Percentiles rank a stretch among this genome's conserved stretches.
Conservation (phyloP, 495 filamentous ascomycete genomes). For the Tuber borchii region DNA sequence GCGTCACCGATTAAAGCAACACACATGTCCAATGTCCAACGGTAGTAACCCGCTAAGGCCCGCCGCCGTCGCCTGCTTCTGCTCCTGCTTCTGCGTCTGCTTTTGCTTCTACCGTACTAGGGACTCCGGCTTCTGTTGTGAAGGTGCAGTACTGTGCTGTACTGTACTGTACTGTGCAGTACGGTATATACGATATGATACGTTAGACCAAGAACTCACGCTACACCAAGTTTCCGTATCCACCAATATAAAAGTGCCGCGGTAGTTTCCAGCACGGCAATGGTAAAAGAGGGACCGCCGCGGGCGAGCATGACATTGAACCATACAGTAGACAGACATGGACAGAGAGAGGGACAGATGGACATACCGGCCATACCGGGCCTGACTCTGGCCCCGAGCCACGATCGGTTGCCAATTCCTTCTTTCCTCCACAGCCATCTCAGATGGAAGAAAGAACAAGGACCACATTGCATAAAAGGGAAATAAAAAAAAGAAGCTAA, state of each 20-base stretch:
- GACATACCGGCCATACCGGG: neutral
- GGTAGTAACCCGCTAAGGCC: neutral
- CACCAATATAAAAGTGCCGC: neutral
- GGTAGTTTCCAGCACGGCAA: neutral
- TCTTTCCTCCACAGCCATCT: neutral
- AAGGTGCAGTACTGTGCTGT: neutral
- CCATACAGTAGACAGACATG: neutral
- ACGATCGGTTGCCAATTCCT: neutral
- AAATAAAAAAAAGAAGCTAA: neutral
- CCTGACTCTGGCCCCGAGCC: neutral
- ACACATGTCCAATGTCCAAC: neutral
- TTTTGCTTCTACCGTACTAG: no score
- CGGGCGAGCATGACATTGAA: neutral
- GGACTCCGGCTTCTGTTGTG: neutral
- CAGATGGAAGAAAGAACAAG: neutral
- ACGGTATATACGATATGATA: no score
- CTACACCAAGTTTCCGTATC: neutral
- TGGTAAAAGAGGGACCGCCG: neutral
- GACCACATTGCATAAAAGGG: neutral
- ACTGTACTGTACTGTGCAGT: neutral
- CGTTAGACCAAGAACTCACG: no score
- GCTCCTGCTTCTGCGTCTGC: neutral
- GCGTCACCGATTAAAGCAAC: neutral
- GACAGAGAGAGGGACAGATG: neutral
- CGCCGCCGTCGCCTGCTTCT: neutral